Evolutionary conservation across 2,329 filamentous ascomycete genomes (phyloP).

Genomic region (Aspergillus fumigatiaffinis): DNA sequence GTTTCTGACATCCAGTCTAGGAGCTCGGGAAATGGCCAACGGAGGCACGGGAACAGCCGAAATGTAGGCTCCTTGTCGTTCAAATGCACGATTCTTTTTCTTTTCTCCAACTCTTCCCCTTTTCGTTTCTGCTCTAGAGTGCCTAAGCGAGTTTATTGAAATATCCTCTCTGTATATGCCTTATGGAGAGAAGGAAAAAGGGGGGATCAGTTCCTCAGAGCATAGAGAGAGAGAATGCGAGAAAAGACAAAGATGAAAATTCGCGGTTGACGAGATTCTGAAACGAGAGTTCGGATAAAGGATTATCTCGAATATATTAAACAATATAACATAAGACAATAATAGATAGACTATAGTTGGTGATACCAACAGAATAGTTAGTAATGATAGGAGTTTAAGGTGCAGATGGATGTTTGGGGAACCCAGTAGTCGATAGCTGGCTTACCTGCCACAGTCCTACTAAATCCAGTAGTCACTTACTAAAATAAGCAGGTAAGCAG

Average conservation of each 20-base stretch:
- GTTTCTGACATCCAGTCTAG: constrained; percentile 1
- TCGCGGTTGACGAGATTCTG: background rate
- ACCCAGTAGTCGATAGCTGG: background rate
- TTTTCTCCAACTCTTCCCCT: background rate
- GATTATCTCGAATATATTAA: background rate
- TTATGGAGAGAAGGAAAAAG: background rate
- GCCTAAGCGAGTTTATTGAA: background rate
- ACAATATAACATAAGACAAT: background rate
- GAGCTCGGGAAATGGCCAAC: constrained; percentile 3
- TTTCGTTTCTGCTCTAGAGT: background rate
- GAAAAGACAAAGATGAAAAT: background rate
- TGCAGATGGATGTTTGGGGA: background rate
- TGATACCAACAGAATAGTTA: background rate
- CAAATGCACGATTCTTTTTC: background rate
- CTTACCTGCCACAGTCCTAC: background rate
- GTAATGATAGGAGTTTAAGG: background rate
- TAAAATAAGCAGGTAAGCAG: background rate
- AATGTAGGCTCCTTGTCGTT: background rate
- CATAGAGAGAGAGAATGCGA: background rate
- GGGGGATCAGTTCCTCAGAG: background rate
- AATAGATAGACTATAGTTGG: background rate
- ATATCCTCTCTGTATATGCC: background rate
- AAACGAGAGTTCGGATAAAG: background rate
- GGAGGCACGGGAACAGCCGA: constrained; percentile 1
- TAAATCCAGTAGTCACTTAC: background rate